phyloP scores from a whole-genome alignment of 83 land plant species.

The Isoetes engelmannii region DNA sequence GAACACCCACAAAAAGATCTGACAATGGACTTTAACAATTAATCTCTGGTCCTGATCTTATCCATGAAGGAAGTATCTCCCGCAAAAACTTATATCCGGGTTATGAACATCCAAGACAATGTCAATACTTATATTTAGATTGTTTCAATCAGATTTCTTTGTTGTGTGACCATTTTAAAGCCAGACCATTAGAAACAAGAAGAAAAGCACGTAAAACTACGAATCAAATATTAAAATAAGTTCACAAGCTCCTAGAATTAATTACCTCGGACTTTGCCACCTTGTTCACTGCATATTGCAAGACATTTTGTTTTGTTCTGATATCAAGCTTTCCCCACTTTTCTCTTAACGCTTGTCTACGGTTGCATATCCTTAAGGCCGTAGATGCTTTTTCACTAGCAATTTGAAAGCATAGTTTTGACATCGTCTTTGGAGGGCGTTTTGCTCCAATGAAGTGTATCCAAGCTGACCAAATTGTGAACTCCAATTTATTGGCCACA shows the following conservation, averaged over 20 bases:
- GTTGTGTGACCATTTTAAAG: slow-evolving; percentile 4
- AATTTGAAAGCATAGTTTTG: slow-evolving; percentile 15
- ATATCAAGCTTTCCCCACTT: slow-evolving; percentile 68
- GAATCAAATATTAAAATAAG: no score
- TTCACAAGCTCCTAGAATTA: no score
- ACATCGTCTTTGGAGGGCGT: slow-evolving; percentile 22
- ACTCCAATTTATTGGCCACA: slow-evolving; percentile 70
- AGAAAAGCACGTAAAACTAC: no score
- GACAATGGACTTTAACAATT: no score
- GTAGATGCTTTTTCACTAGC: slow-evolving; percentile 36
- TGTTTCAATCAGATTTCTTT: no score
- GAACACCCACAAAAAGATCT: no score
- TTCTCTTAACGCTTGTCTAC: slow-evolving; percentile 71
- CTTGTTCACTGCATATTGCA: slow-evolving; percentile 37
- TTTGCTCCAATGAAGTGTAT: slow-evolving; percentile 41
- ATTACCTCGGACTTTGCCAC: slow-evolving; percentile 61
- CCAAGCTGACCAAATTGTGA: slow-evolving; percentile 77
- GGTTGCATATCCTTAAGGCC: slow-evolving; percentile 58
- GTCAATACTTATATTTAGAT: no score
- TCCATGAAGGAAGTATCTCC: no score
- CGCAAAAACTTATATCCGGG: no score
- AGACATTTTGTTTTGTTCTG: slow-evolving; percentile 29
- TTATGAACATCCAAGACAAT: no score
- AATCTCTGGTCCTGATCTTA: no score
- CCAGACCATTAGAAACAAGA: slow-evolving; percentile 3